Evolutionary conservation across 768 basidiomycete species (phyloP).

Genomic region (Crucibulum laeve): DNA sequence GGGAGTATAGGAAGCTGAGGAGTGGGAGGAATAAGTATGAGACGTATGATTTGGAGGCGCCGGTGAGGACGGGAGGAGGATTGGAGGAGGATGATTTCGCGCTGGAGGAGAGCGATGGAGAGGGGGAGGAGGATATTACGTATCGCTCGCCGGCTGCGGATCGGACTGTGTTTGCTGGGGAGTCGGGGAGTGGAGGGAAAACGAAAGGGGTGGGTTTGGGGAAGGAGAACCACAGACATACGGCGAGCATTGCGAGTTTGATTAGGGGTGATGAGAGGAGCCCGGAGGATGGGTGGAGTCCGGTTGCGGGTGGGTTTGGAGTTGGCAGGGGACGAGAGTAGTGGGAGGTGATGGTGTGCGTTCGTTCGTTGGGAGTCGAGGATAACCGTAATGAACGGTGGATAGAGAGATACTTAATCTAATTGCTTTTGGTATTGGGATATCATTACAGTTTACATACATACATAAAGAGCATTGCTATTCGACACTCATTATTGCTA

Average conservation of each 20-base stretch:
- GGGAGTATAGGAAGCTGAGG: too few species aligned
- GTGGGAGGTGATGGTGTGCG: too few species aligned
- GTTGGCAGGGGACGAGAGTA: too few species aligned
- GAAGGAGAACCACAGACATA: conserved; percentile 61
- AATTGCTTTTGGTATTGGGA: too few species aligned
- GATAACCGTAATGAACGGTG: too few species aligned
- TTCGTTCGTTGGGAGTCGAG: too few species aligned
- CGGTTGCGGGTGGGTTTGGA: conserved; percentile 54
- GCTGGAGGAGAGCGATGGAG: conserved; percentile 57
- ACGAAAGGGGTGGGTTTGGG: conserved; percentile 12
- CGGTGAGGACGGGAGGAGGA: conserved; percentile 27
- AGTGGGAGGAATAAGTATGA: conserved; percentile 61
- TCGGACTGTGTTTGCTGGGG: not conserved
- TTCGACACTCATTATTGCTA: too few species aligned
- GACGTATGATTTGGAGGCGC: conserved; percentile 71
- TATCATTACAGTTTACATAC: too few species aligned
- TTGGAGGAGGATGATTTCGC: conserved; percentile 52
- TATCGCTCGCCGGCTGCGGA: conserved; percentile 59
- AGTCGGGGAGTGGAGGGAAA: conserved; percentile 14
- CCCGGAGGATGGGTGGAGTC: conserved; percentile 83
- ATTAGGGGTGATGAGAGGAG: conserved; percentile 71
- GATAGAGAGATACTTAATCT: too few species aligned
- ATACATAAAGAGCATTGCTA: too few species aligned
- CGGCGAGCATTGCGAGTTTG: conserved; percentile 80
- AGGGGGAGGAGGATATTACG: conserved; percentile 63